Base-by-base conservation (phyloP, 495 filamentous ascomycete genomes). In the Daldinia grandis region DNA sequence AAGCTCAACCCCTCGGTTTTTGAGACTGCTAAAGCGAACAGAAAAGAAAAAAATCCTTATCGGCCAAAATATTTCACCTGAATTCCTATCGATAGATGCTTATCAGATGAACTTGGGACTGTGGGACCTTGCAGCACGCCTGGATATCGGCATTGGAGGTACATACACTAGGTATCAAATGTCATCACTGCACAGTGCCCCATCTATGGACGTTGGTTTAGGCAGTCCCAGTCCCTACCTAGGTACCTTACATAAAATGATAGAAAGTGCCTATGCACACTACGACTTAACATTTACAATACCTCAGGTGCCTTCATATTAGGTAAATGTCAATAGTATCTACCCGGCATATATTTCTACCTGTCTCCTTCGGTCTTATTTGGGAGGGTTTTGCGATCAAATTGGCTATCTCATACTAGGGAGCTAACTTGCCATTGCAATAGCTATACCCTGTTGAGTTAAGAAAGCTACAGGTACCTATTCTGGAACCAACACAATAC, bases 11-110 rank as follows among this genome's bases (percentile, higher is more conserved):
- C 33, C 58, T 61, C 51, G 51, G 28, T 57, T 64, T 57, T 57
- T 17, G 60, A 58, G 49, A 55, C 44, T 58, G 33, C 49, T 30
- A 28, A 15, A 17, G 17, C 49, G 17, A 30, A 40, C 24, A 9
- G 28, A 50, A 54, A 50, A 47, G 27, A 72, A 72, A 72, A 64
- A 68, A 61, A 68, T 21, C 40, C 69, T 72, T 72, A 72, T 72
- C 69, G 49, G 49, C 42, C 57, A 60, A 60, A 64, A 62, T 60
- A 68, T 68, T 65, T 57, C 40, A 62, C 37, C 55, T 64, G 67
- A 58, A n/a, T 35, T 1, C 1, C 50, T 62, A 71, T 72, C 64
- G 64, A 72, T 72, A 65, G 53, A 25, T 8, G 0, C 28, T 65
- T 72, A 72, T 72, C 69, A 68, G 60, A 68, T 64, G 64, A 15